Base-by-base conservation (phyloP, 306 rosid species). In the Lathyrus oleraceus region DNA sequence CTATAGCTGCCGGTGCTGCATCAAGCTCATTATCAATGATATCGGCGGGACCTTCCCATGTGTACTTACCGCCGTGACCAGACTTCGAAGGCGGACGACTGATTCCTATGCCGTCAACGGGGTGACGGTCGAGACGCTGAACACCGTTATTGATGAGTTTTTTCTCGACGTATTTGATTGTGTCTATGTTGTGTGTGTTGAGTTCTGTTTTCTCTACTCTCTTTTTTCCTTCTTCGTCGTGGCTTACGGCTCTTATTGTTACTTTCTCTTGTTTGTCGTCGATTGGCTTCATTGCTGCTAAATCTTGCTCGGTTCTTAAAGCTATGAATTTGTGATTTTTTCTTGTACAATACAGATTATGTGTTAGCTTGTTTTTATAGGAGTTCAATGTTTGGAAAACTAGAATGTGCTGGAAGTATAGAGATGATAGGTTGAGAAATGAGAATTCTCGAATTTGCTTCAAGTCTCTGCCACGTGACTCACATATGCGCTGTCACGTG, bases 21-120 rank as follows among this genome's bases (percentile, higher is more conserved):
- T 52, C 70, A 21, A 82, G 17, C 64, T 83, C 79, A 66, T 13
- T 73, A 59, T 86, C 85, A 0, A 25, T 83, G 67, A 70, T 1
- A 28, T 65, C 83, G 2, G 15, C 72, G 1, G 98, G 97, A 2
- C 98, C 98, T 21, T 88, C 94, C 98, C 98, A 90, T 0, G 96
- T 93, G 82, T 65, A 93, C 91, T 85, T 93, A 2, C 96, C 97
- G 0, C 96, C 97, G 30, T 64, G 90, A 16, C 97, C 97, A 0
- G 85, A 79, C 85, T 93, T 93, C 0, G 85, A 83, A 2, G 96
- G 93, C 2, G 76, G 83, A 42, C 42, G 44, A 0, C 82, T 74
- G 8, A 90, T 77, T 0, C 90, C 84, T 0, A 65, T 62, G 6
- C 90, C 87, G 38, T 85, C 76, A 2, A 51, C 77, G 0, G 98